phyloP scores from a whole-genome alignment of 148 eudicot genomes.

The Hydrangea macrophylla region DNA sequence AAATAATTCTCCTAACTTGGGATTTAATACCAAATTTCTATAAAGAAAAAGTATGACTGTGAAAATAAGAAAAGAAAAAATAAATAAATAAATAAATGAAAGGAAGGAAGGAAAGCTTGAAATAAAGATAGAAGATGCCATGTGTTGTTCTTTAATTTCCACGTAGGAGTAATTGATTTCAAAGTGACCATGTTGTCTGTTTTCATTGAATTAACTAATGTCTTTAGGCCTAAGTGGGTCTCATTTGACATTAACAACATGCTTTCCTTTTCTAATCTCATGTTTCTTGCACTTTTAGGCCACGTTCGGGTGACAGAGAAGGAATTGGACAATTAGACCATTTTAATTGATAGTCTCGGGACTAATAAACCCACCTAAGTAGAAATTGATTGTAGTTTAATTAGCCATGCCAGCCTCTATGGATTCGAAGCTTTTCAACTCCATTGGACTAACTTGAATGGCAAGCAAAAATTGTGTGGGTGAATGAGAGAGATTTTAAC shows the following conservation, averaged over 20 bases:
- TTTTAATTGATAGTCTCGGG: not conserved
- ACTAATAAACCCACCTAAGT: not conserved
- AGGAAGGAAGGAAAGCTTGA: not conserved
- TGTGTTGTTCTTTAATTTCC: slow-evolving; percentile 5
- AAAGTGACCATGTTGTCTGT: not conserved
- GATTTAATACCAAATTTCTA: no score
- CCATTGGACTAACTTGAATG: no score
- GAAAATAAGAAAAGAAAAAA: no score
- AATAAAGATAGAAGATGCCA: slow-evolving; percentile 1
- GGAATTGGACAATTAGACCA: not conserved
- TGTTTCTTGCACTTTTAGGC: not conserved
- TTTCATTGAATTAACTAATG: not conserved
- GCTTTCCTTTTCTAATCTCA: not conserved
- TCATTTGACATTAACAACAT: slow-evolving; percentile 3
- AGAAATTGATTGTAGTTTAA: no score
- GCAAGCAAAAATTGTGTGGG: no score
- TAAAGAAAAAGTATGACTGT: no score
- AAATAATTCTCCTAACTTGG: no score
- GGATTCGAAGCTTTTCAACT: no score
- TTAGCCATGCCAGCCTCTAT: no score
- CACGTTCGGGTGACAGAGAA: not conserved
- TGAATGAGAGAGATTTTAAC: no score
- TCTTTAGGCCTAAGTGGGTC: not conserved
- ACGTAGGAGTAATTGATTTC: not conserved
- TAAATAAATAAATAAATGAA: no score